Conservation (phyloP, 2,329 filamentous ascomycete genomes). For the Xylaria arbuscula region DNA sequence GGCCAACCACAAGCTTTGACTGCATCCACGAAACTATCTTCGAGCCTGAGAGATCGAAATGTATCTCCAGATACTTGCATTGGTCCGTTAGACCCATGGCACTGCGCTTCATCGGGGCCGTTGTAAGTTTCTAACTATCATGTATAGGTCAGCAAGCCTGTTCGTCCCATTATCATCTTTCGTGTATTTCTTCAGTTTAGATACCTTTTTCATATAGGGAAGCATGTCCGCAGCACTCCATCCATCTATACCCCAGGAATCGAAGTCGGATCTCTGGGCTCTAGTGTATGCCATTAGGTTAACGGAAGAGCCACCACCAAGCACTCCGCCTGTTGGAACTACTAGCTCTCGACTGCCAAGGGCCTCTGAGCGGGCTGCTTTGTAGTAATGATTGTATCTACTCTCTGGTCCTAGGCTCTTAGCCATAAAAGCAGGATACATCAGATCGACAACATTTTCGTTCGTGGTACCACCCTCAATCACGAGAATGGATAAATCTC, state of each 20-base stretch:
- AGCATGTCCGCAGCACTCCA: slow-evolving; percentile 47
- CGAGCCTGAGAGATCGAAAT: slow-evolving; percentile 53
- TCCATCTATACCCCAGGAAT: slow-evolving; percentile 45
- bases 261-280: slow-evolving; percentile 49
- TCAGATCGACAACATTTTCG: slow-evolving; percentile 19
- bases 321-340: slow-evolving; percentile 51
- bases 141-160: background rate
- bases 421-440: slow-evolving; percentile 29
- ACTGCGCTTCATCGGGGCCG: slow-evolving; percentile 55
- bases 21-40: slow-evolving; percentile 63
- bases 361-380: background rate
- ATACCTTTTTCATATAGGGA: slow-evolving; percentile 52
- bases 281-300: slow-evolving; percentile 58
- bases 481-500: slow-evolving; percentile 35
- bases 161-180: background rate
- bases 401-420: slow-evolving; percentile 9
- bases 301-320: slow-evolving; percentile 65
- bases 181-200: background rate
- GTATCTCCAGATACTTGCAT: slow-evolving; percentile 65
- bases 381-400: slow-evolving; percentile 24
- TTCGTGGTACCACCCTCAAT: slow-evolving; percentile 39
- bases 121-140: slow-evolving; percentile 66
- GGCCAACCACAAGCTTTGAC: slow-evolving; percentile 60
- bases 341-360: slow-evolving; percentile 26
- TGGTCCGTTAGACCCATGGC: slow-evolving; percentile 66